phyloP scores from a whole-genome alignment of 1,284 basidiomycete genomes.

The Puccinia horiana region DNA sequence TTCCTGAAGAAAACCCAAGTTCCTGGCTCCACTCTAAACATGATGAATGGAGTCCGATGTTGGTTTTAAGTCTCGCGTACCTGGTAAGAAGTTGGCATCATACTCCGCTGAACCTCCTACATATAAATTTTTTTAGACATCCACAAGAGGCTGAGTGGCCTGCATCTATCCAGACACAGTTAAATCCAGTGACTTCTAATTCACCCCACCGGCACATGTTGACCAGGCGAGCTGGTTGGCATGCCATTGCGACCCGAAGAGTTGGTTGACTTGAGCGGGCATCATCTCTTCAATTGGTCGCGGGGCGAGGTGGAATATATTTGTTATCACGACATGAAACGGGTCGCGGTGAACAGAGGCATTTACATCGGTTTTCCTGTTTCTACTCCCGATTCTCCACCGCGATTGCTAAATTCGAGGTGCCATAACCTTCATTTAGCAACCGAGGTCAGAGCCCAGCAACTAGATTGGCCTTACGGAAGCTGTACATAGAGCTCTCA shows the following conservation, averaged over 20 bases:
- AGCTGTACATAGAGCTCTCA: no score
- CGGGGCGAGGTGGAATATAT: no score
- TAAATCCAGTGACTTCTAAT: constrained; percentile 16
- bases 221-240: background rate
- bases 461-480: no score
- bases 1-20: background rate
- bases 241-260: constrained; percentile 9
- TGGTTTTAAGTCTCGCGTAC: constrained; percentile 15
- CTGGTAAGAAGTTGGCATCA: constrained; percentile 36
- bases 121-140: constrained; percentile 20
- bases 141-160: constrained; percentile 17
- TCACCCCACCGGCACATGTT: background rate
- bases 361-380: no score
- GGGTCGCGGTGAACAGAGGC: no score
- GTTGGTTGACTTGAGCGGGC: constrained; percentile 27
- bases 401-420: no score
- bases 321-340: no score
- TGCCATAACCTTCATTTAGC: no score
- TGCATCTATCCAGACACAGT: constrained; percentile 20
- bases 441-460: no score
- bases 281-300: no score
- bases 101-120: constrained; percentile 18
- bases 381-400: no score
- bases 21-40: constrained; percentile 9
- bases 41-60: constrained; percentile 41